Conservation (phyloP, 148 eudicot species). For the Chenopodium suecicum region DNA sequence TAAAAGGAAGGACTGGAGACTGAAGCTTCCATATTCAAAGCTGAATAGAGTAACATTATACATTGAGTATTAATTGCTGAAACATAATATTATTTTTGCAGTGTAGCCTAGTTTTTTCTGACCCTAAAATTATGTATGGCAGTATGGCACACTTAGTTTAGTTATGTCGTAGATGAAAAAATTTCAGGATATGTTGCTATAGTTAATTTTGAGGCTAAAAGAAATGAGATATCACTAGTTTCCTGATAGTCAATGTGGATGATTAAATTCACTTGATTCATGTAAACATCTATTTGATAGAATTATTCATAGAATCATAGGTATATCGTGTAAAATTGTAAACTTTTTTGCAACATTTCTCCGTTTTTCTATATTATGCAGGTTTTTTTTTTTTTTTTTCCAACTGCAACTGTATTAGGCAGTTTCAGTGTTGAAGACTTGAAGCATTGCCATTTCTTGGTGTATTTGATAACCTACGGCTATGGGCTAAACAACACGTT, state of each 20-base stretch:
- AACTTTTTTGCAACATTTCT: no score
- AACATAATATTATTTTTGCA: background rate
- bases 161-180: slow-evolving; percentile 10
- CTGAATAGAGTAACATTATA: slow-evolving; percentile 60
- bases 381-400: no score
- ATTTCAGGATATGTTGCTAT: background rate
- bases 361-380: no score
- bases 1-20: slow-evolving; percentile 80
- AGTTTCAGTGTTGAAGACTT: background rate
- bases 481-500: no score
- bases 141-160: background rate
- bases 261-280: background rate
- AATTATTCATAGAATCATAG: no score
- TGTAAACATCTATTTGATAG: background rate
- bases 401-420: background rate
- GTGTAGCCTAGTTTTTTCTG: background rate
- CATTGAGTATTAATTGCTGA: slow-evolving; percentile 38
- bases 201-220: no score
- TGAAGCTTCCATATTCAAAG: slow-evolving; percentile 57
- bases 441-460: background rate
- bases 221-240: no score
- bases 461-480: background rate
- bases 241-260: background rate
- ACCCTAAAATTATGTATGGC: background rate
- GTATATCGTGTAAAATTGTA: no score